These are phyloP conservation scores for Botrytis galanthina DNA, from an alignment of 2,329 filamentous ascomycete genomes.

Conservation along the genomic window DNA sequence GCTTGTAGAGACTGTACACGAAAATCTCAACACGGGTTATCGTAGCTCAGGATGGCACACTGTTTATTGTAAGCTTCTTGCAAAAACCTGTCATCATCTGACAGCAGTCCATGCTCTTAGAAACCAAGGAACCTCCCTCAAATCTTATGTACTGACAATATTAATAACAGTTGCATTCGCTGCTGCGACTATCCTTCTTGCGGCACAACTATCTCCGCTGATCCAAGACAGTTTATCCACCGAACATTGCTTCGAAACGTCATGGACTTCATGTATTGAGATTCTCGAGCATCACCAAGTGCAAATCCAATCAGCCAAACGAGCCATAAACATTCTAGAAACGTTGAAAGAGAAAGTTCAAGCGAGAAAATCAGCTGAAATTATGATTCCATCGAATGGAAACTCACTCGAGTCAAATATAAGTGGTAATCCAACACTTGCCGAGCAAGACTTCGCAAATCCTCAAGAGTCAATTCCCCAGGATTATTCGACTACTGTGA, in stretches of 20 bases:
- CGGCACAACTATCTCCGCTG: conserved; percentile 19
- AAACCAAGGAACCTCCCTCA: background rate
- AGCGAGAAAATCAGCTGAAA: background rate
- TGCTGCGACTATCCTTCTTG: conserved; percentile 24
- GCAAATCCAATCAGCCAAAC: conserved; percentile 10
- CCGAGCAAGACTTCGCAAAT: background rate
- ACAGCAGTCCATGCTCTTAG: background rate
- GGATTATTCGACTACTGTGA: background rate
- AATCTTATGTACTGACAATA: background rate
- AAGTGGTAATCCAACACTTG: background rate
- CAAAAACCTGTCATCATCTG: background rate
- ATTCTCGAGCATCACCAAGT: conserved; percentile 13
- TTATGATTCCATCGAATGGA: background rate
- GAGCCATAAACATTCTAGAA: conserved; percentile 1
- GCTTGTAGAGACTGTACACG: conserved; percentile 20
- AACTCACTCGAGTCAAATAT: background rate
- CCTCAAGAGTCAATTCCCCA: background rate
- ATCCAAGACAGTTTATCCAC: background rate
- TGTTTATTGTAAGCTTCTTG: conserved; percentile 26
- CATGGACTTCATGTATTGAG: conserved; percentile 14
- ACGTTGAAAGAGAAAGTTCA: conserved; percentile 15
- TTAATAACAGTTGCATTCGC: conserved; percentile 25
- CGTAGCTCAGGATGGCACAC: conserved; percentile 28
- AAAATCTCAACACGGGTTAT: conserved; percentile 20
- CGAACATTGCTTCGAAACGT: conserved; percentile 7